phyloP scores from a whole-genome alignment of 768 basidiomycete species.

The Macrolepiota albuminosa region DNA sequence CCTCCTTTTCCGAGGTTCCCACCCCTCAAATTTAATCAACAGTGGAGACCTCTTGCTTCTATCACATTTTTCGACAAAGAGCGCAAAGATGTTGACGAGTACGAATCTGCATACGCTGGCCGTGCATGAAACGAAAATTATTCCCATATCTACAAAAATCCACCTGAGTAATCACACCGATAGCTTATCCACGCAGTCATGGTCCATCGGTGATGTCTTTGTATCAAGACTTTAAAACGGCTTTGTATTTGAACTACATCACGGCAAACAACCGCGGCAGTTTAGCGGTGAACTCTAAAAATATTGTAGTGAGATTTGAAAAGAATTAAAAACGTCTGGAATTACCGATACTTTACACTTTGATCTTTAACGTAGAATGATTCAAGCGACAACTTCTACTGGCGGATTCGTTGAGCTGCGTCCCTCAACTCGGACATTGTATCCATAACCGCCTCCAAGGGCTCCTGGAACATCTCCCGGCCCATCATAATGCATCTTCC shows the following conservation, averaged over 20 bases:
- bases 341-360: constrained; percentile 12
- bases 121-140: neutral
- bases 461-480: constrained; percentile 64
- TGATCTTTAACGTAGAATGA: neutral
- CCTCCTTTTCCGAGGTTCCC: neutral
- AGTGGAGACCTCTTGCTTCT: constrained; percentile 37
- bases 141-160: neutral
- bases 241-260: no score
- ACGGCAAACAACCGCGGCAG: neutral
- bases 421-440: constrained; percentile 64
- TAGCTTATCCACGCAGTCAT: neutral
- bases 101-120: constrained; percentile 27
- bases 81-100: constrained; percentile 35
- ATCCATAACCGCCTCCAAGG: constrained; percentile 71
- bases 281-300: neutral
- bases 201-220: neutral
- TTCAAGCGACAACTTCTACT: constrained; percentile 18
- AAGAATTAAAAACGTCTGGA: neutral
- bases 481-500: constrained; percentile 88
- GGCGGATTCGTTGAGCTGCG: constrained; percentile 50
- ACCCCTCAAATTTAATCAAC: neutral
- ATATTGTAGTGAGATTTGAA: neutral
- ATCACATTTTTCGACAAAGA: constrained; percentile 44
- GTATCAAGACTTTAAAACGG: neutral
- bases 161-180: neutral